A percentile compares a stretch with the other conserved stretches of the same genome.
Evolutionary conservation across 371 early-diverging fungal genomes (phyloP).

Genomic region (Apophysomyces ossiformis): DNA sequence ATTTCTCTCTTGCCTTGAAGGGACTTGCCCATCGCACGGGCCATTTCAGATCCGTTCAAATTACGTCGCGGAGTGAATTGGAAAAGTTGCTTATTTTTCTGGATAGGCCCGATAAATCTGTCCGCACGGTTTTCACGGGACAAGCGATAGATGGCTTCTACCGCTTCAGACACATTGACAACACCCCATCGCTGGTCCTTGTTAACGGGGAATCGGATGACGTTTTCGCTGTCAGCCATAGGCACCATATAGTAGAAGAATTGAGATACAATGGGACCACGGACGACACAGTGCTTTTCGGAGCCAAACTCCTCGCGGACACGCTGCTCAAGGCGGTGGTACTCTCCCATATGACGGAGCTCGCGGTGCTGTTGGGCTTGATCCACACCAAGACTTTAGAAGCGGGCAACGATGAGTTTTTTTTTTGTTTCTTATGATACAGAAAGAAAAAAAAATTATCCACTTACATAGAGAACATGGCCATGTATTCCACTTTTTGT

Average conservation of each 20-base stretch:
- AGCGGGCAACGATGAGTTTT: too few relatives aligned
- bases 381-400: constrained; percentile 30
- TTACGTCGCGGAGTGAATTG: constrained; percentile 29
- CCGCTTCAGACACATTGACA: constrained; percentile 37
- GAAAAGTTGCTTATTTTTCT: constrained; percentile 25
- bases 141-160: constrained; percentile 35
- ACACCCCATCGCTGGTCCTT: constrained; percentile 33
- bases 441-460: neutral
- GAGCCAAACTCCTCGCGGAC: constrained; percentile 29
- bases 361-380: constrained; percentile 19
- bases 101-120: neutral
- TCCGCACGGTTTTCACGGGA: constrained; percentile 17
- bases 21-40: constrained; percentile 30
- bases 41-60: constrained; percentile 26
- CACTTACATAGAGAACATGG: constrained; percentile 41
- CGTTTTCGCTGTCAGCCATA: constrained; percentile 31
- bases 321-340: constrained; percentile 32
- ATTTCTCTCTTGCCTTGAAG: constrained; percentile 18
- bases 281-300: constrained; percentile 32
- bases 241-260: constrained; percentile 42
- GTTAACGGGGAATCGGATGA: constrained; percentile 31
- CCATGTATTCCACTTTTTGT: constrained; percentile 31
- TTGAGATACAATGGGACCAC: constrained; percentile 32
- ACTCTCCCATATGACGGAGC: constrained; percentile 25
- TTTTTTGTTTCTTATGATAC: constrained; percentile 25